These are phyloP conservation scores for Blastobotrys illinoisensis DNA, from an alignment of 1,139 yeast species.

Conservation along the genomic window DNA sequence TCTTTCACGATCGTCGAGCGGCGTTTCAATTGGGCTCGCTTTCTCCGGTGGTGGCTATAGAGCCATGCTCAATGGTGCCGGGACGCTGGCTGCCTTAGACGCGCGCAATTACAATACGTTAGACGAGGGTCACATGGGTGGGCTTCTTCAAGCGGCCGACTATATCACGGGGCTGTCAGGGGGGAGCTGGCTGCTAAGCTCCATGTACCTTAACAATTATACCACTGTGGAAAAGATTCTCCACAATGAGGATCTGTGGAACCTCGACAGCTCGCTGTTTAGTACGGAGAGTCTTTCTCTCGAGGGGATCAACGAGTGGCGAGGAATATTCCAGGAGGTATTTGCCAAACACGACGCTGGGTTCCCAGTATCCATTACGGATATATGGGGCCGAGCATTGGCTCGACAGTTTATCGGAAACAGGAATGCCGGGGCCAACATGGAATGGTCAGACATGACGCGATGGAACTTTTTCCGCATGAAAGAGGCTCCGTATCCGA, in stretches of 20 bases:
- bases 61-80: conserved; percentile 78
- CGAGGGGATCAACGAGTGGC: conserved; percentile 42
- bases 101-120: conserved; percentile 52
- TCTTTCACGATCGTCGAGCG: conserved; percentile 4
- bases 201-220: conserved; percentile 76
- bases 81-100: conserved; percentile 69
- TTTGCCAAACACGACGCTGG: conserved; percentile 63
- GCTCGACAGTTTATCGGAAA: conserved; percentile 60
- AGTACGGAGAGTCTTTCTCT: conserved; percentile 47
- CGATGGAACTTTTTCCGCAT: conserved; percentile 45
- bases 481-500: conserved; percentile 77
- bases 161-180: conserved; percentile 78
- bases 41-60: conserved; percentile 84
- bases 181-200: conserved; percentile 81
- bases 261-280: conserved; percentile 5
- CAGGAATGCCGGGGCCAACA: conserved; percentile 51
- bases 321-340: conserved; percentile 43
- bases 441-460: conserved; percentile 61
- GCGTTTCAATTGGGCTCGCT: conserved; percentile 51
- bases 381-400: conserved; percentile 83
- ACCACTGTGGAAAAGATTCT: conserved; percentile 55
- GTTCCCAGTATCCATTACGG: conserved; percentile 62
- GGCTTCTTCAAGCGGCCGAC: conserved; percentile 66
- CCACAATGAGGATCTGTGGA: conserved; percentile 7
- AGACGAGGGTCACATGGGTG: conserved; percentile 63